Conservation (phyloP, 2,329 filamentous ascomycete species). For the Coniochaeta hoffmannii region DNA sequence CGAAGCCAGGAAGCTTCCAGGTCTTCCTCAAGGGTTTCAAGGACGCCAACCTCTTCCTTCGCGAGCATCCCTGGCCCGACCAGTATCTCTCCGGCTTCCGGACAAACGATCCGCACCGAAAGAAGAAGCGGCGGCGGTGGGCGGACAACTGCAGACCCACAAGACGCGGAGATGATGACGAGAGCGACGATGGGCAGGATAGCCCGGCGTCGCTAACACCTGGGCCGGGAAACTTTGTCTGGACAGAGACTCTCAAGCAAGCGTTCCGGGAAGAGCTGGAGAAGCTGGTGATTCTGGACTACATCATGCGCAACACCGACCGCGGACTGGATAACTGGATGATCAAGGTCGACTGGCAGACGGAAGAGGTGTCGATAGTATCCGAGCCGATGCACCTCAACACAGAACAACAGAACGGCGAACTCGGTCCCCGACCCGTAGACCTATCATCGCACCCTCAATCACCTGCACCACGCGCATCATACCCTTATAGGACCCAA, state of each 20-base stretch:
- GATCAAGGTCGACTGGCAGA: conserved; percentile 89
- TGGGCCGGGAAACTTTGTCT: conserved; percentile 58
- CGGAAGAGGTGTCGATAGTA: conserved; percentile 74
- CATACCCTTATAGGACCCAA: conserved; percentile 67
- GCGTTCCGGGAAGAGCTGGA: conserved; percentile 92
- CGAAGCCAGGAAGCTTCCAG: conserved; percentile 93
- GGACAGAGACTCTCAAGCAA: conserved; percentile 84
- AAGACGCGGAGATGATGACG: conserved; percentile 42
- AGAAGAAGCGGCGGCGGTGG: conserved; percentile 64
- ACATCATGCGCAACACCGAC: conserved; percentile 98
- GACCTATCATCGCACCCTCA: conserved; percentile 36
- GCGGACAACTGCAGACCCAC: conserved; percentile 72
- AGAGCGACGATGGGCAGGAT: conserved; percentile 37
- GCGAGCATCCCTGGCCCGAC: conserved; percentile 95
- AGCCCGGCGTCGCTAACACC: conserved; percentile 26
- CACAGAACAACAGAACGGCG: conserved; percentile 41
- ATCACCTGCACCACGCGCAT: conserved; percentile 31
- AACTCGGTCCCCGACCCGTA: conserved; percentile 56
- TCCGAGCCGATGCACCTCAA: conserved; percentile 70
- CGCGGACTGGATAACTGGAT: conserved; percentile 98
- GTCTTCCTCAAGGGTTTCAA: conserved; percentile 96
- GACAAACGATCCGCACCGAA: conserved; percentile 57
- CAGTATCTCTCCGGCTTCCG: conserved; percentile 68
- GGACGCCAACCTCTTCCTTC: conserved; percentile 90
- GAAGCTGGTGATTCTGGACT: conserved; percentile 94